These are phyloP conservation scores for Dendrobium catenatum DNA, from an alignment of 106 monocot genomes.

Conservation along the genomic window DNA sequence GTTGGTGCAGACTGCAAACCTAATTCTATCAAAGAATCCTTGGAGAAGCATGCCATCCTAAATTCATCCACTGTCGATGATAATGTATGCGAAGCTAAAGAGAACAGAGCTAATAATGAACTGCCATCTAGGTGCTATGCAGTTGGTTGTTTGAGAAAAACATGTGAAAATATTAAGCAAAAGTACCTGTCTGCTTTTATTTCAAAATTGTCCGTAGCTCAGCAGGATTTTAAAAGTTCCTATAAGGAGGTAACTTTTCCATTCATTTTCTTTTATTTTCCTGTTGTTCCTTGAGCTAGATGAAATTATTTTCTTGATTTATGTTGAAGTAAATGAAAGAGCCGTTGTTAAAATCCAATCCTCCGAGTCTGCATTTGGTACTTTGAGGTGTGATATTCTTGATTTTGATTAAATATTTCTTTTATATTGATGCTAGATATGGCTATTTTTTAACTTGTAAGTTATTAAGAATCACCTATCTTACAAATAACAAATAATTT, in stretches of 20 bases:
- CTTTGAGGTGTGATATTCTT: neutral
- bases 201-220: slow-evolving; percentile 57
- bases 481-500: neutral
- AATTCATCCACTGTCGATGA: slow-evolving; percentile 7
- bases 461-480: neutral
- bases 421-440: neutral
- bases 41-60: slow-evolving; percentile 12
- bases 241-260: slow-evolving; percentile 48
- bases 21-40: neutral
- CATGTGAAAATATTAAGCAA: slow-evolving; percentile 64
- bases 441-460: neutral
- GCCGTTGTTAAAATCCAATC: neutral
- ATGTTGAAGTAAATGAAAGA: neutral
- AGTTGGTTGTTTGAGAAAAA: slow-evolving; percentile 45
- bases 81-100: slow-evolving; percentile 4
- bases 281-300: neutral
- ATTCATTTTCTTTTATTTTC: neutral
- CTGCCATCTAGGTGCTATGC: slow-evolving; percentile 32
- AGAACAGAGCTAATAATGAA: slow-evolving; percentile 17
- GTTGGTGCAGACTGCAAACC: slow-evolving; percentile 12
- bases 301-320: neutral
- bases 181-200: slow-evolving; percentile 68
- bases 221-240: slow-evolving; percentile 55
- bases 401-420: neutral
- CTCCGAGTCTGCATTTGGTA: neutral